phyloP scores from a whole-genome alignment of 305 asterid genomes.

The Fraxinus angustifolia region DNA sequence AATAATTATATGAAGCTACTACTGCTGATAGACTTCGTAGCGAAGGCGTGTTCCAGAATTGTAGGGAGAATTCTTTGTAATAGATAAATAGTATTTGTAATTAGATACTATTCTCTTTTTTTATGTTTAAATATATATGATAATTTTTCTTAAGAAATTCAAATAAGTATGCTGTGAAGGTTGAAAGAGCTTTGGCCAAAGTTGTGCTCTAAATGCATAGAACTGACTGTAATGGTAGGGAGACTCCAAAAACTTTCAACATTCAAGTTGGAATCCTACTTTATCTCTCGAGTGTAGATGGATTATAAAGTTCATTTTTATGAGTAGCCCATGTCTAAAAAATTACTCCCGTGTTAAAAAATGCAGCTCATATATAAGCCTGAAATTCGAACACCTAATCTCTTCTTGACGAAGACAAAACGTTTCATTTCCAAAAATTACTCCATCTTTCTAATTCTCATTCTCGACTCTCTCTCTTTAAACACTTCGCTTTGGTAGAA shows the following conservation, averaged over 20 bases:
- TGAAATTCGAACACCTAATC: too few species aligned
- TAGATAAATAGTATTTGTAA: background rate
- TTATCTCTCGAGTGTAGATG: too few species aligned
- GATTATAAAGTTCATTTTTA: too few species aligned
- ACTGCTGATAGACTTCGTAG: conserved; percentile 11
- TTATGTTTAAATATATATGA: conserved; percentile 1
- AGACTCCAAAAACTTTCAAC: background rate
- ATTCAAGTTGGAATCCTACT: background rate
- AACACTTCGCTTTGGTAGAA: background rate
- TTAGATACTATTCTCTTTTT: background rate
- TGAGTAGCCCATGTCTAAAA: too few species aligned
- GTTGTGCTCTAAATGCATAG: background rate
- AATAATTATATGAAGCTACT: conserved; percentile 11
- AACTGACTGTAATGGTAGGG: background rate
- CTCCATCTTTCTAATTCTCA: background rate
- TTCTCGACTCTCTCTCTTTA: too few species aligned
- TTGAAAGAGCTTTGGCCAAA: background rate
- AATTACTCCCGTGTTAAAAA: too few species aligned
- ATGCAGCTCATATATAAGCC: too few species aligned
- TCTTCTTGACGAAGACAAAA: too few species aligned
- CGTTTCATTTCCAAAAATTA: background rate
- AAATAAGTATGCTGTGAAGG: background rate
- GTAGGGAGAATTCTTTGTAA: conserved; percentile 22
- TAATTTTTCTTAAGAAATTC: background rate
- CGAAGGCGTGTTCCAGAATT: background rate